A percentile compares a stretch with the other conserved stretches of the same genome.
These are phyloP conservation scores for Chara braunii DNA, from an alignment of 139 green algal species.

Conservation along the genomic window DNA sequence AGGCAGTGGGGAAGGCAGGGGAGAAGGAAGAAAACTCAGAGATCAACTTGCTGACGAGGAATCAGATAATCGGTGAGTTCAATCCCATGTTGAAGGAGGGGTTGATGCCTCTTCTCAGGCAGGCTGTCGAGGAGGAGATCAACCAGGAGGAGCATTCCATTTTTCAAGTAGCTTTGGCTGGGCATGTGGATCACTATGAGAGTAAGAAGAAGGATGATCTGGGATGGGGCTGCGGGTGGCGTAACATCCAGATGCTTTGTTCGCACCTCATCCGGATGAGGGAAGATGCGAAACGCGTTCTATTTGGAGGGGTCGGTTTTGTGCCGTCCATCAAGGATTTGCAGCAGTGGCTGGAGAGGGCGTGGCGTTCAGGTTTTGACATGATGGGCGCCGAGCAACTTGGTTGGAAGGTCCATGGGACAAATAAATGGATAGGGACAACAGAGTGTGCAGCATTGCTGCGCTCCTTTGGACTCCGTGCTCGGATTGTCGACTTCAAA, in stretches of 20 bases:
- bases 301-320: constrained; percentile 38
- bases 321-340: constrained; percentile 9
- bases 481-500: constrained; percentile 69
- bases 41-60: too few species aligned
- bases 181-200: constrained; percentile 23
- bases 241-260: constrained; percentile 63
- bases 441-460: constrained; percentile 70
- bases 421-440: constrained; percentile 67
- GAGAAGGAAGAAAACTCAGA: too few species aligned
- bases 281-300: constrained; percentile 6
- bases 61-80: too few species aligned
- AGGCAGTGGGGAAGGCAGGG: too few species aligned
- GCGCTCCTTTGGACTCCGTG: constrained; percentile 56
- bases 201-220: constrained; percentile 36
- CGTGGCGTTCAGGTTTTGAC: constrained; percentile 44
- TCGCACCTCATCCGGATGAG: constrained; percentile 42
- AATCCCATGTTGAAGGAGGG: too few species aligned
- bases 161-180: not conserved
- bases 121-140: constrained; percentile 12
- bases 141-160: not conserved
- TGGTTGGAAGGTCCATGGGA: constrained; percentile 17
- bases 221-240: constrained; percentile 70
- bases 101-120: constrained; percentile 17
- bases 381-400: constrained; percentile 29
- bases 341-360: constrained; percentile 43